Percentiles rank a stretch among this genome's conserved stretches.
Evolutionary conservation across 2,329 filamentous ascomycete species (phyloP).

Genomic region (Biscogniauxia marginata): DNA sequence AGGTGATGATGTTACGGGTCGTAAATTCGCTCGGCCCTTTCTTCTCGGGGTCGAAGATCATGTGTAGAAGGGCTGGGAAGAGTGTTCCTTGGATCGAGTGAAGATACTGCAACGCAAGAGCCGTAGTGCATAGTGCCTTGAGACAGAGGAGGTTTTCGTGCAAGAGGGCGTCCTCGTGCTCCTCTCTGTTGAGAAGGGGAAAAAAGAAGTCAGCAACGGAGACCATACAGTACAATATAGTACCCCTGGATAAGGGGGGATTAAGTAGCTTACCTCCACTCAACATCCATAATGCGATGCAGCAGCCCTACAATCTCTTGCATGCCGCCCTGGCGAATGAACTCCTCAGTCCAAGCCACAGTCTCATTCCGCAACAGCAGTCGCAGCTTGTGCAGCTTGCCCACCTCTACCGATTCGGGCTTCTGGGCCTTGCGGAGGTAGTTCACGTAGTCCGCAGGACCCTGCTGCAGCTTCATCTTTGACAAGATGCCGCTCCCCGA

Average conservation of each 20-base stretch:
- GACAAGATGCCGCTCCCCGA: conserved; percentile 59
- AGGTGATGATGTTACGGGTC: conserved; percentile 86
- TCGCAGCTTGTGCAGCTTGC: conserved; percentile 89
- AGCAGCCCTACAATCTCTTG: conserved; percentile 82
- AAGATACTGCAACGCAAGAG: conserved; percentile 78
- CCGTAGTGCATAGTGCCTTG: conserved; percentile 92
- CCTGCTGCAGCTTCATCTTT: conserved; percentile 71
- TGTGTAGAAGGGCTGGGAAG: conserved; percentile 80
- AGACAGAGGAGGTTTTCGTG: conserved; percentile 91
- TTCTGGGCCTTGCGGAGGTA: conserved; percentile 80
- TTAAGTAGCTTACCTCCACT: conserved; percentile 76
- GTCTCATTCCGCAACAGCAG: conserved; percentile 91
- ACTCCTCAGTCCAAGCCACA: conserved; percentile 90
- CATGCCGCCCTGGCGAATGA: conserved; percentile 89
- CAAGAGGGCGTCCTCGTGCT: conserved; percentile 89
- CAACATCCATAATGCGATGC: conserved; percentile 89
- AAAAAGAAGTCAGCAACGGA: neutral
- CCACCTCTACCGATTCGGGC: conserved; percentile 85
- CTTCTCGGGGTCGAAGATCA: conserved; percentile 97
- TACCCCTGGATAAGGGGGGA: neutral
- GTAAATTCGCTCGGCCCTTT: conserved; percentile 97
- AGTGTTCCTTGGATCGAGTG: conserved; percentile 75
- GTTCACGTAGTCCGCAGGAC: conserved; percentile 79
- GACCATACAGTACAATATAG: neutral
- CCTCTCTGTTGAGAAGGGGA: conserved; percentile 61